Percentiles rank a stretch among this genome's conserved stretches.
Conservation (phyloP, 108 stramenopile species). For the Skeletonema marinoi region DNA sequence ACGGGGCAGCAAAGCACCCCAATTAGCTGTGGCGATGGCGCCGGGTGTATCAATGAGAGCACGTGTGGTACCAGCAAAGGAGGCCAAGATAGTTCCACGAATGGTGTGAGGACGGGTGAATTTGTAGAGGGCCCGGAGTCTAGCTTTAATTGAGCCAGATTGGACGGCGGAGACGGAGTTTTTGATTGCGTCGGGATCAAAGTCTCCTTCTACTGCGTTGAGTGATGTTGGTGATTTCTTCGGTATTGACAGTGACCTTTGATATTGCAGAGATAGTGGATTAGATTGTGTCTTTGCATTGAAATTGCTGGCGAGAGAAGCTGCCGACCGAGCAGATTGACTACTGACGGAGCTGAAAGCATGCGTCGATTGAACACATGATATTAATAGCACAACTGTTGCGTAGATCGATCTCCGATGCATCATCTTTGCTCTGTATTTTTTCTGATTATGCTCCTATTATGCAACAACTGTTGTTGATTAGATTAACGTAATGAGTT, state of each 20-base stretch:
- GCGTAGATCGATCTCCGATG: neutral
- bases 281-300: neutral
- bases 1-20: slow-evolving; percentile 76
- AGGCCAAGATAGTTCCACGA: slow-evolving; percentile 94
- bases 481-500: neutral
- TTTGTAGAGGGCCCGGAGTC: slow-evolving; percentile 88
- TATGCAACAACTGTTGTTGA: too few species aligned
- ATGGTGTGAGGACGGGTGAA: slow-evolving; percentile 98
- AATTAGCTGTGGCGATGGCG: slow-evolving; percentile 64
- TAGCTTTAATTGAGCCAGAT: slow-evolving; percentile 76
- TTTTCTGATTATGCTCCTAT: neutral
- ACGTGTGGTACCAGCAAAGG: slow-evolving; percentile 90
- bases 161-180: slow-evolving; percentile 52
- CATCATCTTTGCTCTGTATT: neutral
- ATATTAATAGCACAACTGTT: neutral
- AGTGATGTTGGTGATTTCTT: slow-evolving; percentile 11
- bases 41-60: slow-evolving; percentile 88
- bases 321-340: neutral
- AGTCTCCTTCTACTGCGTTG: slow-evolving; percentile 82
- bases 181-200: slow-evolving; percentile 80
- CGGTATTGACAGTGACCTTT: neutral
- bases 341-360: neutral
- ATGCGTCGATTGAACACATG: neutral
- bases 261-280: neutral
- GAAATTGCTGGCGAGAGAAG: neutral